Percentiles rank a stretch among this genome's conserved stretches.
Conservation (phyloP, 495 filamentous ascomycete species). For the Rhypophila decipiens region DNA sequence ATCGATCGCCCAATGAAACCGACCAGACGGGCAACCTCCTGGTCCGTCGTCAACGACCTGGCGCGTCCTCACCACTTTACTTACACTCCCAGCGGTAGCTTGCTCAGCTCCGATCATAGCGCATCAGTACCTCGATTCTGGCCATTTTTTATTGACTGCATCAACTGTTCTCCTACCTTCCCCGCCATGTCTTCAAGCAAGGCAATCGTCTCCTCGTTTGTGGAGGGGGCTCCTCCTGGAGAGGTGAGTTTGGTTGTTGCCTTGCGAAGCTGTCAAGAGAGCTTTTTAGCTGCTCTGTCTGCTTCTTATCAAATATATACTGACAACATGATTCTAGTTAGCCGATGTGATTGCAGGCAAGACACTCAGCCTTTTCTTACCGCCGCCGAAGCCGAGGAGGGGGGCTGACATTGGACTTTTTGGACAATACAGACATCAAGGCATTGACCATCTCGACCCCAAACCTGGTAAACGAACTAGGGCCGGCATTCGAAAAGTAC, state of each 20-base stretch:
- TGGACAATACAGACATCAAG: slow-evolving; percentile 67
- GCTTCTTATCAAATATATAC: no score
- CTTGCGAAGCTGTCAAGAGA: background rate
- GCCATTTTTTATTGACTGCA: background rate
- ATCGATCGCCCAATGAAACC: background rate
- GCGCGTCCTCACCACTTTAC: no score
- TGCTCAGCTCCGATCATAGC: background rate
- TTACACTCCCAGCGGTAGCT: no score
- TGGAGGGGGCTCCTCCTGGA: slow-evolving; percentile 91
- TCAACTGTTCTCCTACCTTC: background rate
- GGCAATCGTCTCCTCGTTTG: slow-evolving; percentile 74
- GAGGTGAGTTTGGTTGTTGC: slow-evolving; percentile 59
- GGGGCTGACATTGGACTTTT: slow-evolving; percentile 2
- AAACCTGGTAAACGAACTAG: slow-evolving; percentile 59
- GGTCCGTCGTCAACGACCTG: background rate
- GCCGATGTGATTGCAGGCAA: slow-evolving; percentile 83
- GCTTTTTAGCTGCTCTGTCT: no score
- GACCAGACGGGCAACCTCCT: background rate
- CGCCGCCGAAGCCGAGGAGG: background rate
- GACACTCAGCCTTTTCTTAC: background rate
- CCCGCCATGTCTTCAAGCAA: slow-evolving; percentile 35
- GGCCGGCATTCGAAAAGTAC: slow-evolving; percentile 85
- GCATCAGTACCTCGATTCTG: background rate
- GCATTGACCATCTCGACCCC: slow-evolving; percentile 66
- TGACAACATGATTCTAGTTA: slow-evolving; percentile 60